Evolutionary conservation across 192 early-diverging fungal genomes (phyloP).

Genomic region (Polychytrium aggregatum): DNA sequence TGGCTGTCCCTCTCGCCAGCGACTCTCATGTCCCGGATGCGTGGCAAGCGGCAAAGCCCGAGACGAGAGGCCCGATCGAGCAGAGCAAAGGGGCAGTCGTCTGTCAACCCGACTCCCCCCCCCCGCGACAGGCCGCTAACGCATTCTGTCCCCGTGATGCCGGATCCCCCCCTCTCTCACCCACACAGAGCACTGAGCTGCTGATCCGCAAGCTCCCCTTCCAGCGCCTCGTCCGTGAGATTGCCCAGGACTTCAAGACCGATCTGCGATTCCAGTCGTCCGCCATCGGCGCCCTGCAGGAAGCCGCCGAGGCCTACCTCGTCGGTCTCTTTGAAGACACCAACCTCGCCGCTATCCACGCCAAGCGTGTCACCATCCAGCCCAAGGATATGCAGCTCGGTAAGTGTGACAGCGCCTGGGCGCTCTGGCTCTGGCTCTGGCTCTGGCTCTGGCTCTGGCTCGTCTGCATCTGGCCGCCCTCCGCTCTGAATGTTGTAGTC

Average conservation of each 20-base stretch:
- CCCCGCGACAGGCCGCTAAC: too few relatives aligned
- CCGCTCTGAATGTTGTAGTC: slow-evolving; percentile 97
- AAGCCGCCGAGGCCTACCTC: slow-evolving; percentile 87
- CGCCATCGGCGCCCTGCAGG: slow-evolving; percentile 97
- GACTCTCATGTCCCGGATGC: too few relatives aligned
- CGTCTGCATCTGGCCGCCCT: slow-evolving; percentile 77
- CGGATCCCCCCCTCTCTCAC: too few relatives aligned
- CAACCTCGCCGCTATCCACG: slow-evolving; percentile 52
- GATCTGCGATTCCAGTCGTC: slow-evolving; percentile 98
- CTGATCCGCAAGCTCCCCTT: slow-evolving; percentile 78
- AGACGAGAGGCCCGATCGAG: too few relatives aligned
- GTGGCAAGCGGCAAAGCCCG: too few relatives aligned
- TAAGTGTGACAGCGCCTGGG: slow-evolving; percentile 28
- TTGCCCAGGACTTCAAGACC: slow-evolving; percentile 99
- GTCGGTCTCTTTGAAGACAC: slow-evolving; percentile 56
- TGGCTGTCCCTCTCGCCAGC: too few relatives aligned
- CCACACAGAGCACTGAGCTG: slow-evolving; percentile 65
- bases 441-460: not conserved
- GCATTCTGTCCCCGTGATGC: too few relatives aligned
- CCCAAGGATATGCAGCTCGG: slow-evolving; percentile 90
- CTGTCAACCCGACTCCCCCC: too few relatives aligned
- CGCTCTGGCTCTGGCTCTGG: not conserved
- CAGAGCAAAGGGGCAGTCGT: too few relatives aligned
- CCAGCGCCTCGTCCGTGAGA: slow-evolving; percentile 88
- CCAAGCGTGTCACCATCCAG: slow-evolving; percentile 88